Conservation (phyloP, 306 rosid genomes). For the Arachis stenosperma region DNA sequence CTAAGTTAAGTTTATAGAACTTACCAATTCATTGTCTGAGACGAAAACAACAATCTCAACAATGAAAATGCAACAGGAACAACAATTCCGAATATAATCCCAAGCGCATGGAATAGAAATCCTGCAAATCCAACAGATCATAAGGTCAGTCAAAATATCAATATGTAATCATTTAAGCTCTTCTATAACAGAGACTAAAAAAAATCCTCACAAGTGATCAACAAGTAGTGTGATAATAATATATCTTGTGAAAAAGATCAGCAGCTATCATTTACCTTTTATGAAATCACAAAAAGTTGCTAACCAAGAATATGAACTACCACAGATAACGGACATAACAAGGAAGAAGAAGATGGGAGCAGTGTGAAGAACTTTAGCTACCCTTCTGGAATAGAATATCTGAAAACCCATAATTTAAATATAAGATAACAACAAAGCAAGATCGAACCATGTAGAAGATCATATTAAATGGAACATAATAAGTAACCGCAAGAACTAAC, state of each 20-base stretch:
- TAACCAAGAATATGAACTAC: conserved; percentile 56
- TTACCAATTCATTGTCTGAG: conserved; percentile 88
- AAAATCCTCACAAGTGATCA: background rate
- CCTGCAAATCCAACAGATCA: conserved; percentile 62
- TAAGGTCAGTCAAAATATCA: conserved; percentile 22
- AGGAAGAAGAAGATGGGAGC: conserved; percentile 74
- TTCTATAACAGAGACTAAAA: conserved; percentile 33
- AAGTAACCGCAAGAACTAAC: conserved; percentile 32
- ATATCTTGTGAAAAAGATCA: conserved; percentile 18
- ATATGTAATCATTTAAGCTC: conserved; percentile 22
- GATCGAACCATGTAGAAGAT: conserved; percentile 23
- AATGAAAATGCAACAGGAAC: conserved; percentile 73
- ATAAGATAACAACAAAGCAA: conserved; percentile 33
- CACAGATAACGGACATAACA: conserved; percentile 49
- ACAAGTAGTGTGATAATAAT: conserved; percentile 19
- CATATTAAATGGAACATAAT: conserved; percentile 31
- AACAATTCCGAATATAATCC: conserved; percentile 67
- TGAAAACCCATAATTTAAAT: conserved; percentile 46
- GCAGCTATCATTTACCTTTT: conserved; percentile 63
- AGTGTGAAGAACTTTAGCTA: conserved; percentile 80
- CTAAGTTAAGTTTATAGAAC: conserved; percentile 42
- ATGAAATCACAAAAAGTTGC: conserved; percentile 64
- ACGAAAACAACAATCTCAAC: conserved; percentile 63
- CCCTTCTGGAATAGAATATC: conserved; percentile 82
- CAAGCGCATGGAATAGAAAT: conserved; percentile 61